Evolutionary conservation across 768 basidiomycete species (phyloP).

Genomic region (Mycena floridula): DNA sequence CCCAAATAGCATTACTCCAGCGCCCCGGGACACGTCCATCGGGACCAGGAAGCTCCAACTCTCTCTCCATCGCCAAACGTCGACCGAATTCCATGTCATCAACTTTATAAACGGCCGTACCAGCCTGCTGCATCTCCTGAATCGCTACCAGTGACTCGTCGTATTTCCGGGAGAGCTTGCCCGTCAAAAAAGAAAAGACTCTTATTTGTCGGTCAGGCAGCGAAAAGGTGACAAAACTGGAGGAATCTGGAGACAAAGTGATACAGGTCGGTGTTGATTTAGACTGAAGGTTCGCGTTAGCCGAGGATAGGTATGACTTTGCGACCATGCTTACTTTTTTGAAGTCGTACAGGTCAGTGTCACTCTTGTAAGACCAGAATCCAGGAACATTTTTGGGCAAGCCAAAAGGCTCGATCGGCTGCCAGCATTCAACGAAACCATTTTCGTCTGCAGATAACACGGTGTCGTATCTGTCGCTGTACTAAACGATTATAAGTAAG

Average conservation of each 20-base stretch:
- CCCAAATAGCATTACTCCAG: conserved; percentile 93
- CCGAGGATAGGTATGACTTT: background rate
- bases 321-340: conserved; percentile 65
- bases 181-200: conserved; percentile 85
- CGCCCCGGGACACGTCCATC: conserved; percentile 68
- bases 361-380: conserved; percentile 86
- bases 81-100: conserved; percentile 99
- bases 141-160: conserved; percentile 91
- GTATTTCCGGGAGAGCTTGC: conserved; percentile 87
- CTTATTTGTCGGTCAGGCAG: conserved; percentile 92
- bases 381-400: conserved; percentile 71
- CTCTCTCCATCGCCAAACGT: conserved; percentile 86
- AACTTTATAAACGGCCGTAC: conserved; percentile 84
- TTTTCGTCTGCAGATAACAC: conserved; percentile 93
- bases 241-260: conserved; percentile 83
- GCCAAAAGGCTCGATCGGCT: conserved; percentile 83
- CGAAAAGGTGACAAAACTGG: conserved; percentile 90
- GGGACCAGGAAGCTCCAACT: conserved; percentile 77
- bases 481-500: conserved; percentile 39
- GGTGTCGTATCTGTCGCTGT: conserved; percentile 83
- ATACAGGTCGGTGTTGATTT: conserved; percentile 91
- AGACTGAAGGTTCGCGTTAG: conserved; percentile 41
- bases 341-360: conserved; percentile 95
- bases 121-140: conserved; percentile 99
- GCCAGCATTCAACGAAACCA: conserved; percentile 97